These are phyloP conservation scores for Clausena lansium DNA, from an alignment of 345 rosid species.

Conservation along the genomic window DNA sequence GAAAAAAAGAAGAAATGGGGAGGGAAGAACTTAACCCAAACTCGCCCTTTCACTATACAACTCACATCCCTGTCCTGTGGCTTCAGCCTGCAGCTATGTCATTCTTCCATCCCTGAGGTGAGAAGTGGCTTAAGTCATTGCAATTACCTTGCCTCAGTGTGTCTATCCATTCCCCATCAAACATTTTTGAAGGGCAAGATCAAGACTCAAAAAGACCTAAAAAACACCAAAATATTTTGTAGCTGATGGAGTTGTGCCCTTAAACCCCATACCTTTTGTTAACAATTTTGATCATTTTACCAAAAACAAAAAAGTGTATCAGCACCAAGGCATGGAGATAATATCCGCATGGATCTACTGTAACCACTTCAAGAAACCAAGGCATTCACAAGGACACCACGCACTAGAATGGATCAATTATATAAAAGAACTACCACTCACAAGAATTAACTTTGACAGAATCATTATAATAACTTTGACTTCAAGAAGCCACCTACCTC, in stretches of 20 bases:
- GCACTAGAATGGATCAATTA: not conserved
- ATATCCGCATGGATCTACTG: not conserved
- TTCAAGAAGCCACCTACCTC: conserved; percentile 63
- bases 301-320: too few relatives aligned
- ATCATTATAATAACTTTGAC: conserved; percentile 8
- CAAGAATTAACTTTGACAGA: not conserved
- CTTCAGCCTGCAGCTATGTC: not conserved
- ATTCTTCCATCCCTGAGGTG: not conserved
- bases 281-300: not conserved
- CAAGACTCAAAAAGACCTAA: not conserved
- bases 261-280: not conserved
- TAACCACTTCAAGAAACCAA: not conserved
- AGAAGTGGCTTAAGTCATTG: not conserved
- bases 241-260: not conserved
- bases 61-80: not conserved
- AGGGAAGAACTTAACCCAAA: not conserved
- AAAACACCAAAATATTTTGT: not conserved
- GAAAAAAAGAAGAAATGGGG: not conserved
- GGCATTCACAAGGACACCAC: not conserved
- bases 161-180: not conserved
- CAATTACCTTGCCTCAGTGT: not conserved
- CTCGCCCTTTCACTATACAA: not conserved
- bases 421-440: not conserved
- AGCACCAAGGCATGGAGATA: not conserved
- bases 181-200: not conserved